phyloP scores from a whole-genome alignment of 768 basidiomycete species.

The Auriscalpium microsporum region DNA sequence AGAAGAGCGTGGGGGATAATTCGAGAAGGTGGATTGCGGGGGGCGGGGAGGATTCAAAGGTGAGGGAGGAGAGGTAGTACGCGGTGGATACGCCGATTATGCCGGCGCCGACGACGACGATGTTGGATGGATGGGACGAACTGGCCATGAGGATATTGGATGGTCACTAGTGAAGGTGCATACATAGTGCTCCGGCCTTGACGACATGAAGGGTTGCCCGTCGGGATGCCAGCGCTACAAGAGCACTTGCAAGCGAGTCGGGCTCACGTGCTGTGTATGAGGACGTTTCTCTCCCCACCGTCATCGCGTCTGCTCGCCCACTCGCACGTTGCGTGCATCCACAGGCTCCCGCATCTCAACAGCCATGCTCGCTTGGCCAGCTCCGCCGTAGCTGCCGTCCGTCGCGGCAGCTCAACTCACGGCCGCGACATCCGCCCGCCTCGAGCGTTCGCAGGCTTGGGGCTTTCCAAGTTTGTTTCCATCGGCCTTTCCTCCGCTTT shows the following conservation, averaged over 20 bases:
- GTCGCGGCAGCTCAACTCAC: neutral
- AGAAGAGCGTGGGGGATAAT: slow-evolving; percentile 28
- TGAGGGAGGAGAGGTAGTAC: slow-evolving; percentile 28
- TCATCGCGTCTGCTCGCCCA: neutral
- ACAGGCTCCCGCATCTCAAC: no score
- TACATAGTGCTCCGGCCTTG: no score
- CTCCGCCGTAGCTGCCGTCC: no score
- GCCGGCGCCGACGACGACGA: slow-evolving; percentile 38
- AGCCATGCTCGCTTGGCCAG: no score
- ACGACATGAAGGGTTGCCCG: no score
- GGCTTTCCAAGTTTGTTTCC: slow-evolving; percentile 41
- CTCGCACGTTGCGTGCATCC: neutral
- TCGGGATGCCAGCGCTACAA: no score
- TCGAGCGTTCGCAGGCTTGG: slow-evolving; percentile 40
- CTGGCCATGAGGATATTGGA: neutral
- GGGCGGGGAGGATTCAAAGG: slow-evolving; percentile 1
- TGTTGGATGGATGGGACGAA: slow-evolving; percentile 4
- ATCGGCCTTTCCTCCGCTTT: slow-evolving; percentile 49
- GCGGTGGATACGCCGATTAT: slow-evolving; percentile 40
- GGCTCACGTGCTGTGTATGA: neutral
- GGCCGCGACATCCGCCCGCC: neutral
- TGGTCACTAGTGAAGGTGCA: neutral
- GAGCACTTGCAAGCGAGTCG: neutral
- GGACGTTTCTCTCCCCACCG: neutral
- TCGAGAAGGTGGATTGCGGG: slow-evolving; percentile 34